Evolutionary conservation across 257 asterid species (phyloP).

Genomic region (Salvia hispanica): DNA sequence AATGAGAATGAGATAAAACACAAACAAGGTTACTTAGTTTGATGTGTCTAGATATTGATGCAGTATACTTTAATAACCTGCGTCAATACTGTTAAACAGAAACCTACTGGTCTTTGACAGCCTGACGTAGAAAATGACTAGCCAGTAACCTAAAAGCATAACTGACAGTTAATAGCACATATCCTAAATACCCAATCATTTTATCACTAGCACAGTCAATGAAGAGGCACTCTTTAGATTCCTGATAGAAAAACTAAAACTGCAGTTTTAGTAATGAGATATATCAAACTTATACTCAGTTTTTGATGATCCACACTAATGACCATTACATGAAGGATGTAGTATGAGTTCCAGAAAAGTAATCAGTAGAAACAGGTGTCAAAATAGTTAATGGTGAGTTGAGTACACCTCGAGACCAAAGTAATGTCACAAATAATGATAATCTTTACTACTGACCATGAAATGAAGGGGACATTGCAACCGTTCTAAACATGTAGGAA

Average conservation of each 20-base stretch:
- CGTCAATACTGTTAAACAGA: conserved; percentile 17
- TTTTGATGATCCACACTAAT: conserved; percentile 13
- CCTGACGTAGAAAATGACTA: conserved; percentile 11
- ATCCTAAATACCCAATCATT: background rate
- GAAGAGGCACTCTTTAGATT: conserved; percentile 25
- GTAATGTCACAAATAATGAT: conserved; percentile 3
- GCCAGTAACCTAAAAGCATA: conserved; percentile 21
- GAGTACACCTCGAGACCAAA: conserved; percentile 14
- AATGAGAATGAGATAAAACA: conserved; percentile 6
- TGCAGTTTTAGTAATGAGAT: conserved; percentile 16
- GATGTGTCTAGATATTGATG: conserved; percentile 23
- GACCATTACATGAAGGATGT: conserved; percentile 25
- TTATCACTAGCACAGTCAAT: conserved; percentile 21
- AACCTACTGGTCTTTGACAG: conserved; percentile 18
- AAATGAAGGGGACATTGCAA: conserved; percentile 18
- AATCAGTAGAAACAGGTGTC: background rate
- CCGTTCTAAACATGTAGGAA: conserved; percentile 19
- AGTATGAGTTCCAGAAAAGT: conserved; percentile 18
- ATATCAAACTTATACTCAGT: background rate
- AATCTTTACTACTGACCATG: conserved; percentile 21
- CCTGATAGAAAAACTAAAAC: conserved; percentile 25
- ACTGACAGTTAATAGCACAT: conserved; percentile 2
- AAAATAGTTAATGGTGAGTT: conserved; percentile 17
- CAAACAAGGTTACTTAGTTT: conserved; percentile 8
- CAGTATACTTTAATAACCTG: background rate